A percentile compares a stretch with the other conserved stretches of the same genome.
phyloP scores from a whole-genome alignment of 164 flowering plant genomes.

The Magnolia changhungtana region DNA sequence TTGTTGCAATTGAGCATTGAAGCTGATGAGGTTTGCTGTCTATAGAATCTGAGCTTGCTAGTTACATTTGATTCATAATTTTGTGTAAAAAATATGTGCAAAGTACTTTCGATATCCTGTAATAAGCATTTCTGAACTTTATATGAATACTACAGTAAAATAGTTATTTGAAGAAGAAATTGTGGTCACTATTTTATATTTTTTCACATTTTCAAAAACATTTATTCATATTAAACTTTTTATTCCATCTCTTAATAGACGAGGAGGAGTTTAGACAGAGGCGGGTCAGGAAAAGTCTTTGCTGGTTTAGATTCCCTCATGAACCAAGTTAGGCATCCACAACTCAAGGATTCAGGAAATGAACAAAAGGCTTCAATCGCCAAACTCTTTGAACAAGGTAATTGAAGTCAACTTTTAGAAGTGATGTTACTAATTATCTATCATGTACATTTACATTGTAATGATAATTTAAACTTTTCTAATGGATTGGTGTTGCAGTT shows the following conservation, averaged over 20 bases:
- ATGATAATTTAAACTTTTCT: background rate
- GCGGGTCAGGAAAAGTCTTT: slow-evolving; percentile 35
- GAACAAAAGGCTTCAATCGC: slow-evolving; percentile 80
- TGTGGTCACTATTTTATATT: background rate
- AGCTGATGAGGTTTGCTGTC: slow-evolving; percentile 78
- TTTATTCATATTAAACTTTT: background rate
- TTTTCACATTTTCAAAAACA: background rate
- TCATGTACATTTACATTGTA: background rate
- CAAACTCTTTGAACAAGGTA: slow-evolving; percentile 56
- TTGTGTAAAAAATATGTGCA: too few relatives aligned
- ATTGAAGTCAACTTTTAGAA: background rate
- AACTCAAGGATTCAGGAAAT: slow-evolving; percentile 37
- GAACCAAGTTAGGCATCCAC: slow-evolving; percentile 54
- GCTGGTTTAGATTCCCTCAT: slow-evolving; percentile 50
- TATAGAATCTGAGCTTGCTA: background rate
- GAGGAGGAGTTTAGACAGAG: slow-evolving; percentile 64
- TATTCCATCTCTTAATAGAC: slow-evolving; percentile 40
- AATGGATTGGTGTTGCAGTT: slow-evolving; percentile 42
- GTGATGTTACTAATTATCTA: too few relatives aligned
- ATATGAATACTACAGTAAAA: background rate
- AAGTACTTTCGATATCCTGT: background rate
- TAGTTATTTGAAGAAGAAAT: background rate
- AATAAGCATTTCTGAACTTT: background rate
- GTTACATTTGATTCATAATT: background rate
- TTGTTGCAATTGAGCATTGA: slow-evolving; percentile 77